A percentile compares a stretch with the other conserved stretches of the same genome.
phyloP scores from a whole-genome alignment of 495 filamentous ascomycete species.

The Tuber indicum region DNA sequence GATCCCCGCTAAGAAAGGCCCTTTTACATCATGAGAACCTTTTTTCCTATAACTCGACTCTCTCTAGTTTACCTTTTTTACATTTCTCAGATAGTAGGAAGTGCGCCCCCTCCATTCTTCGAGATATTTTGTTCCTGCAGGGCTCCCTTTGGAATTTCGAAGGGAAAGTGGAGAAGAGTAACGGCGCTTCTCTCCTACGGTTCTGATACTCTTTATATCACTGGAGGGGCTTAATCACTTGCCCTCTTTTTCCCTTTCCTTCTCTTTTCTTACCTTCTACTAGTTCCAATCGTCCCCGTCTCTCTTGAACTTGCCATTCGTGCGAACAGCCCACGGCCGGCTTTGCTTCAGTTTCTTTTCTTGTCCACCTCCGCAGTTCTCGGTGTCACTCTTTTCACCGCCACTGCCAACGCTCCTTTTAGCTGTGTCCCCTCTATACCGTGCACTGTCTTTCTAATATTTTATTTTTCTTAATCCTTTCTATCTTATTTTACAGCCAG shows the following conservation, averaged over 20 bases:
- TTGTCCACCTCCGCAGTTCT: conserved; percentile 19
- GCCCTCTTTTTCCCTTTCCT: conserved; percentile 22
- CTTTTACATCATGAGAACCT: conserved; percentile 4
- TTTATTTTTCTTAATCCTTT: conserved; percentile 20
- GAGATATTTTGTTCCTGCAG: conserved; percentile 24
- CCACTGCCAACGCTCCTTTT: conserved; percentile 30
- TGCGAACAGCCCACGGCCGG: background rate
- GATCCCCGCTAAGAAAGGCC: background rate
- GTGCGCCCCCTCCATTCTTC: conserved; percentile 32
- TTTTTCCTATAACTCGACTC: conserved; percentile 11
- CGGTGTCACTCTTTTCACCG: conserved; percentile 39
- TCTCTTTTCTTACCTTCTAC: conserved; percentile 18
- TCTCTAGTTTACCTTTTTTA: conserved; percentile 15
- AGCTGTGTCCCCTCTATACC: conserved; percentile 25
- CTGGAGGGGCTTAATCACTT: conserved; percentile 23
- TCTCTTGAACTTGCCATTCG: conserved; percentile 9
- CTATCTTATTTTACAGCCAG: conserved; percentile 19
- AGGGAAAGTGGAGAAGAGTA: conserved; percentile 14
- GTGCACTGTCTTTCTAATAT: conserved; percentile 5
- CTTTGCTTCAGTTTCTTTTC: conserved; percentile 20
- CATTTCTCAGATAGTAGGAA: conserved; percentile 26
- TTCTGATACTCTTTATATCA: conserved; percentile 27
- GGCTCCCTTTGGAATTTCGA: conserved; percentile 25
- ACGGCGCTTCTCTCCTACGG: conserved; percentile 11
- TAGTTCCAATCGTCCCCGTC: conserved; percentile 10